Conservation (phyloP, 2,329 filamentous ascomycete genomes). For the Ramularia collo-cygni region DNA sequence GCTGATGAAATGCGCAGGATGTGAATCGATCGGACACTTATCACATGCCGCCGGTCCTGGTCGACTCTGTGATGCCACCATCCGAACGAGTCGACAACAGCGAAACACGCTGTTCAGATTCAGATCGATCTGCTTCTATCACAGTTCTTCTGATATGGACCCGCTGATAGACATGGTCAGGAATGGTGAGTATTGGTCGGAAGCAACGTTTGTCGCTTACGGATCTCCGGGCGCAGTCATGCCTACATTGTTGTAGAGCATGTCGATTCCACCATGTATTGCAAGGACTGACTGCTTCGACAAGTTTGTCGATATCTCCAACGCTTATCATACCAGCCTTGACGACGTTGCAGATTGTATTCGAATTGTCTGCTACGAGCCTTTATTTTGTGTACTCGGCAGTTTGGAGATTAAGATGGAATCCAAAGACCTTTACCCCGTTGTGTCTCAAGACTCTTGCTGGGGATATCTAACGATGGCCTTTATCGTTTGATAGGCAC, state of each 20-base stretch:
- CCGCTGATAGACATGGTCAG: constrained; percentile 18
- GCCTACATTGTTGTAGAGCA: constrained; percentile 46
- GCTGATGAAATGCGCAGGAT: too few relatives aligned
- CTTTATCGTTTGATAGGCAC: too few relatives aligned
- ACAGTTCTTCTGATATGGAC: constrained; percentile 41
- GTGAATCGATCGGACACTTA: too few relatives aligned
- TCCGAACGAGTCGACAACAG: constrained; percentile 42
- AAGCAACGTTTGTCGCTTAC: too few relatives aligned
- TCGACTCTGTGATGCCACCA: constrained; percentile 24
- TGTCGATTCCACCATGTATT: constrained; percentile 43
- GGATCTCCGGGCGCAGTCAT: constrained; percentile 40
- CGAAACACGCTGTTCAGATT: constrained; percentile 52
- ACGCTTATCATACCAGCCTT: constrained; percentile 41
- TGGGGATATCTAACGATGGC: too few relatives aligned
- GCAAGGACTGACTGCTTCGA: constrained; percentile 32
- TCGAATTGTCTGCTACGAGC: constrained; percentile 30
- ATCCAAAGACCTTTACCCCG: constrained; percentile 44
- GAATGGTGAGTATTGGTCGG: too few relatives aligned
- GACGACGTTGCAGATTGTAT: constrained; percentile 32
- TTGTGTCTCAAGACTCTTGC: constrained; percentile 42
- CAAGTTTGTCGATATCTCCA: constrained; percentile 42
- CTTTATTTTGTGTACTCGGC: constrained; percentile 29
- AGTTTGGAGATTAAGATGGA: constrained; percentile 20
- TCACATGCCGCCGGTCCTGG: constrained; percentile 18
- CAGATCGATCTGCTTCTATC: constrained; percentile 49